Conservation (phyloP, 352 stramenopile species). For the Pythium sukuiense region DNA sequence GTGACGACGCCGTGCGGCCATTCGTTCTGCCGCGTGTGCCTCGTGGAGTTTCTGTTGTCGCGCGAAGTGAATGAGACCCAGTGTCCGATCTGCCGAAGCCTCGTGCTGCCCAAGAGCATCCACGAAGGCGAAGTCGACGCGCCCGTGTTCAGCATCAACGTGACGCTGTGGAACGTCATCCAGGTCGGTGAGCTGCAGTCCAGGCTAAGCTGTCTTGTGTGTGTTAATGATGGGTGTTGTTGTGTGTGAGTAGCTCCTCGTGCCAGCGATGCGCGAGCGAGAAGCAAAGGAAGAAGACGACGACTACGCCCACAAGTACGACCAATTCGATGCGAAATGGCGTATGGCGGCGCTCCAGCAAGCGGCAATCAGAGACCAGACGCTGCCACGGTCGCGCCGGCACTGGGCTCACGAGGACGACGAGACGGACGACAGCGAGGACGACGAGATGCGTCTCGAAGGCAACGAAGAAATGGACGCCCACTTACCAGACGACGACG, state of each 20-base stretch:
- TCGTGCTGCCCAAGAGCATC: constrained; percentile 17
- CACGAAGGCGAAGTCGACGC: not conserved
- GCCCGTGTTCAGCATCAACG: constrained; percentile 52
- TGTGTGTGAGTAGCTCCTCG: constrained; percentile 34
- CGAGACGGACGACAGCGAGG: constrained; percentile 14
- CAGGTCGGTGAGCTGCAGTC: constrained; percentile 33
- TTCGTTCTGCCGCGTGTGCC: constrained; percentile 33
- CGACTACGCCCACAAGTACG: constrained; percentile 47
- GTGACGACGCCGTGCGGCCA: constrained; percentile 30
- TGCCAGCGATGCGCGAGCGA: constrained; percentile 29
- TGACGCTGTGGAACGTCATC: constrained; percentile 71
- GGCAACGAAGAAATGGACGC: constrained; percentile 10
- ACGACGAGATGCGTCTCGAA: constrained; percentile 15
- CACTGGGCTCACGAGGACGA: constrained; percentile 15
- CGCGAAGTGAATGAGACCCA: constrained; percentile 24
- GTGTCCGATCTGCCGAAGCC: constrained; percentile 30
- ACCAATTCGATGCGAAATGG: constrained; percentile 58
- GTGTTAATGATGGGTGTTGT: not conserved
- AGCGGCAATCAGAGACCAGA: constrained; percentile 5
- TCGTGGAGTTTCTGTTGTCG: constrained; percentile 32
- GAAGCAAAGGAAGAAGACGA: constrained; percentile 43
- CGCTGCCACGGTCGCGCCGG: constrained; percentile 14
- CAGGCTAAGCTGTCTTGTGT: no score
- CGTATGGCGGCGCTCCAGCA: constrained; percentile 43
- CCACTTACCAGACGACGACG: constrained; percentile 9